These are phyloP conservation scores for Dryadomyces sulphureus DNA, from an alignment of 2,329 filamentous ascomycete species.

Conservation along the genomic window DNA sequence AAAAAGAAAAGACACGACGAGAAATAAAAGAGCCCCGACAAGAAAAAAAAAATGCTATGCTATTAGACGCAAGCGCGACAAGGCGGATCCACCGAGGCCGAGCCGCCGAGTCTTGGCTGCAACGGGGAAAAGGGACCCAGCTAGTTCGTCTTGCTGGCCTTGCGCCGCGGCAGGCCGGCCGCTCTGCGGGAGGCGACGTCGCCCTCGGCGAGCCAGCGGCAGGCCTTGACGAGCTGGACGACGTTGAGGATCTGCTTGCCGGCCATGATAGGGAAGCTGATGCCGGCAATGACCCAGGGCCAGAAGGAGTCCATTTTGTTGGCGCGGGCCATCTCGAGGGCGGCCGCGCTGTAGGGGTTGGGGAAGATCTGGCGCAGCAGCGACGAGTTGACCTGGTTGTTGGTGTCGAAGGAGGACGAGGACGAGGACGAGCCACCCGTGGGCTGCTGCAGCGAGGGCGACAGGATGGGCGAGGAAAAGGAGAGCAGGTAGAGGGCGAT, in stretches of 20 bases:
- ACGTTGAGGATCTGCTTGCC: conserved; percentile 91
- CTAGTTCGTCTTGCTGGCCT: conserved; percentile 18
- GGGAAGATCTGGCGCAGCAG: conserved; percentile 64
- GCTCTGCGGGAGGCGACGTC: conserved; percentile 52
- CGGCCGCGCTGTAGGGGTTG: conserved; percentile 81
- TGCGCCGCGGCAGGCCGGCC: conserved; percentile 32
- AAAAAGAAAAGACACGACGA: neutral
- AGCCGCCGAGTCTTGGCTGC: too few relatives aligned
- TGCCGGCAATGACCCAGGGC: conserved; percentile 66
- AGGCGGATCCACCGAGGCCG: too few relatives aligned
- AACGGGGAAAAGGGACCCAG: neutral
- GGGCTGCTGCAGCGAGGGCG: conserved; percentile 63
- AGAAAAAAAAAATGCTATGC: conserved; percentile 1
- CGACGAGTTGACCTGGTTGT: conserved; percentile 55
- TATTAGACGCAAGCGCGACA: neutral
- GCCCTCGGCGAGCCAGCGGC: conserved; percentile 84
- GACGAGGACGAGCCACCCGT: conserved; percentile 30
- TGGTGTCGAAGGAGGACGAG: conserved; percentile 41
- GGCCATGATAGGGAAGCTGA: conserved; percentile 77
- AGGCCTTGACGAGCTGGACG: conserved; percentile 85
- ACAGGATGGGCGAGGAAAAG: conserved; percentile 82
- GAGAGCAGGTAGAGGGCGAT: conserved; percentile 95
- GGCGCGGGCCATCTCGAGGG: conserved; percentile 79
- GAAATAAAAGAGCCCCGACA: neutral
- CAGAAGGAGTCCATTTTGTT: conserved; percentile 59